Evolutionary conservation across 2,329 filamentous ascomycete species (phyloP), one percentile per base, ranked within the genome.

Genomic region (Alternaria novae-zelandiae): DNA sequence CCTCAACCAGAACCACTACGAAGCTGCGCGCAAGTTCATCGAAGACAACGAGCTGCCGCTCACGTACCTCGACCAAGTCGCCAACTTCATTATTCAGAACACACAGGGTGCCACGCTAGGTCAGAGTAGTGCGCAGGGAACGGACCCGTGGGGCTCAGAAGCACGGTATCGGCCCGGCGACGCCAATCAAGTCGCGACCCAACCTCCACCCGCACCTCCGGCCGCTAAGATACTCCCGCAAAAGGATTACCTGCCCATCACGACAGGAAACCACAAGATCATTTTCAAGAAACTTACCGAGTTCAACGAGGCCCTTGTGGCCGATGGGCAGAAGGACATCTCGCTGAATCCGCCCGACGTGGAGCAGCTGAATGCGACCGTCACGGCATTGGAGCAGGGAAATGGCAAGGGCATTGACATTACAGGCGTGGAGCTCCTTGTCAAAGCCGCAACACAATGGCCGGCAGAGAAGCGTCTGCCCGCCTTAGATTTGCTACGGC

Each of bases 11-110:
- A 97, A 97, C 70, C 93, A 94, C 0, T 98, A 96, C 78, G 92
- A 97, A 71, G 90, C 91, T 3, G 95, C 96, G 0, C 93, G 91
- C 36, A 97, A 93, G 75, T 99, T 98, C 71, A 90, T 98, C 51
- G 87, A 90, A 71, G 90, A 94, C 74, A 96, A 98, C 72, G 91
- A 97, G 75, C 86, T 98, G 2, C 93, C 95, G 1, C 87, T 96
- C 58, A 89, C 87, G 4, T 98, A 97, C 75, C 86, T 97, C 13
- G 95, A 98, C 70, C 92, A 94, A 76, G 94, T 97, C 15, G 93
- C 94, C 7, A 92, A 96, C 69, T 98, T 97, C 80, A 97, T 99
- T 70, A 88, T 91, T 10, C 87, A 91, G 59, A 98, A 98, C 75
- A 97, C 94, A 1, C 89, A 95, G 81, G 94, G 94, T 4, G 91